Base-by-base conservation (phyloP, 2,329 filamentous ascomycete species). In the Cytospora leucostoma region DNA sequence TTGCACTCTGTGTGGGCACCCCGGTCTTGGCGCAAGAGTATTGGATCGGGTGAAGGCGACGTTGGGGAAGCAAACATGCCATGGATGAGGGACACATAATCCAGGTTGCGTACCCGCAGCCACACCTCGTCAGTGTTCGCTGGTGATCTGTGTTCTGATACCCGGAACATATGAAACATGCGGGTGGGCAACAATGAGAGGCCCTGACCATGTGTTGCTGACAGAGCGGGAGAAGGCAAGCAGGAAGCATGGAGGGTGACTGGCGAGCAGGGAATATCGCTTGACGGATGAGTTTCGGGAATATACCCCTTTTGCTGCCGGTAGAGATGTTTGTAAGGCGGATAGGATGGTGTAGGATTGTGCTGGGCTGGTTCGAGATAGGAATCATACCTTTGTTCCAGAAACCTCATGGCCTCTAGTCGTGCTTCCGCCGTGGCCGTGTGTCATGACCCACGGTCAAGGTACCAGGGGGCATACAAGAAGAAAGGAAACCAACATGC, bases 1-100 rank as follows among this genome's bases (percentile, higher is more conserved):
- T 21, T 21, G 10, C 44, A 47, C 10, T 17, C 52, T 19, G 15
- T 33, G 47, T 32, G 15, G 35, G 37, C 32, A 38, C 50, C 56
- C 49, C 37, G 32, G 49, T 55, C 40, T 55, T 21, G 59, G 59
- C 59, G 59, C 51, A 55, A 51, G 51, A 61, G 51, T 19, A 55
- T 3, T 19, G 59, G 38, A 38, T 32, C 38, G 17, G 58, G 37
- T 21, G 7, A 47, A 17, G n/a, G 44, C 17, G 4, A 47, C 32
- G 47, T 38, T 17, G 19, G 21, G 40, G 50, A 35, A 54, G 59
- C 37, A 61, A n/a, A 50, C 21, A 49, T 40, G 40, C 37, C 33
- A 38, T 47, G 44, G 40, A 53, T 35, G 11, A 61, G 59, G 51
- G 19, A 55, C 51, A 21, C 32, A 50, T 55, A 47, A 33, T 40